phyloP scores from a whole-genome alignment of 1,284 basidiomycete genomes.

The Microbotryum violaceum region DNA sequence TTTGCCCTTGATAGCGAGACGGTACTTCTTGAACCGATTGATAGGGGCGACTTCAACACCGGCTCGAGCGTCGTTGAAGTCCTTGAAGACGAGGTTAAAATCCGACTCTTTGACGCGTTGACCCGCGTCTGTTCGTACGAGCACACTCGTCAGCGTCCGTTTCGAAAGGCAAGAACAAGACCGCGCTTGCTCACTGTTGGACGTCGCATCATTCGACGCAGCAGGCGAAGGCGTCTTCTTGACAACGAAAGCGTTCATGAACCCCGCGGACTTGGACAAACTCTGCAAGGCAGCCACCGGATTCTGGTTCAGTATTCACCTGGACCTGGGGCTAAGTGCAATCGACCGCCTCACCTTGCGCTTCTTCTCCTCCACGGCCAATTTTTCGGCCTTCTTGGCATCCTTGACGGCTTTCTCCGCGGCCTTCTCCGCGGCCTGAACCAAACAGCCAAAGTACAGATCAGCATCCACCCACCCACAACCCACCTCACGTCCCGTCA shows the following conservation, averaged over 20 bases:
- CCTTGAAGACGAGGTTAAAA: constrained; percentile 64
- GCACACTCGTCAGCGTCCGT: background rate
- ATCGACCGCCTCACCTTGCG: too few species aligned
- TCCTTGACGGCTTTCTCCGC: constrained; percentile 13
- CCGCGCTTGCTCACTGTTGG: too few species aligned
- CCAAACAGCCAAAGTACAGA: background rate
- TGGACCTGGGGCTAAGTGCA: too few species aligned
- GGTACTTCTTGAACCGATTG: constrained; percentile 54
- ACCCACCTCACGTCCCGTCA: too few species aligned
- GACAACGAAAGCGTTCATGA: constrained; percentile 23
- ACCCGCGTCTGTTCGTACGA: background rate
- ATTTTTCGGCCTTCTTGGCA: constrained; percentile 9
- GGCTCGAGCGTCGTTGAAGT: constrained; percentile 61
- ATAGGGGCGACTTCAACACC: constrained; percentile 59
- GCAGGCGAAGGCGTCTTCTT: constrained; percentile 24
- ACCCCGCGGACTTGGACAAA: too few species aligned
- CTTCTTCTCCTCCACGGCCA: constrained; percentile 22
- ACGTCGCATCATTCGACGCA: background rate
- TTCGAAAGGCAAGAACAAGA: background rate
- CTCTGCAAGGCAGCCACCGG: too few species aligned
- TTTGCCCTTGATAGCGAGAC: constrained; percentile 52
- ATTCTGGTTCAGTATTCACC: too few species aligned
- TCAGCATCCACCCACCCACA: constrained; percentile 15
- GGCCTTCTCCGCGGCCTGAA: constrained; percentile 10
- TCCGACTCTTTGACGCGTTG: constrained; percentile 46